Evolutionary conservation across 2,329 filamentous ascomycete species (phyloP), one percentile per base, ranked within the genome.

Genomic region (Claviceps maximensis): DNA sequence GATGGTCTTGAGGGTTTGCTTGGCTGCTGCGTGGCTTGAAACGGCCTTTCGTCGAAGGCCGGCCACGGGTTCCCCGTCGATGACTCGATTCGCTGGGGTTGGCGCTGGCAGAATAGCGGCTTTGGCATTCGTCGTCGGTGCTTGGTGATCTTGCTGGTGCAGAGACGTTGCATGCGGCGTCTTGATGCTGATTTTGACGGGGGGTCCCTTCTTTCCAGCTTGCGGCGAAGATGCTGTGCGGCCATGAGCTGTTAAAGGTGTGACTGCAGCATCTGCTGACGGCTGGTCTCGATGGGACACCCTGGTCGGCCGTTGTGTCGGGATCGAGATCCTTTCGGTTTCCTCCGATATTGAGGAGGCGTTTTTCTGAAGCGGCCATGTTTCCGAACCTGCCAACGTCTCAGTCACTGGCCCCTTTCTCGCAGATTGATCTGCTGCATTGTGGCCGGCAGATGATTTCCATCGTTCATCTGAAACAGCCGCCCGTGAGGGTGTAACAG

Each of bases 401-500:
- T 36, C 49, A 15, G 42, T 21, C 19, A 29, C 4, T 4, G 29
- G 42, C 7, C 21, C 21, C 13, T 38, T 17, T 3, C 19, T 51
- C 40, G 29, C 19, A n/a, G 29, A 19, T 25, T 23, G 47, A 10
- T 4, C 21, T 12, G 48, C 42, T 31, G 29, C 15, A 19, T 25
- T 25, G 23, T 46, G 40, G 13, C 33, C 29, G 33, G 49, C 19
- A 19, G 53, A 4, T 23, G 10, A 19, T 9, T 33, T 23, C 40
- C 33, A 36, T 36, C 33, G 33, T 23, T 69, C 65, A 23, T 71
- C 68, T 0, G 68, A 67, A 17, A 71, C 55, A 9, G 68, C 65
- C 23, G 70, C 68, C 0, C 68, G 67, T 17, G 71, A 54, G 2
- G 68, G 60, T 7, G n/a, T 17, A 55, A 68, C 71, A 53, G 68